phyloP scores from a whole-genome alignment of 2,329 filamentous ascomycete species.

The Ilyonectria robusta region DNA sequence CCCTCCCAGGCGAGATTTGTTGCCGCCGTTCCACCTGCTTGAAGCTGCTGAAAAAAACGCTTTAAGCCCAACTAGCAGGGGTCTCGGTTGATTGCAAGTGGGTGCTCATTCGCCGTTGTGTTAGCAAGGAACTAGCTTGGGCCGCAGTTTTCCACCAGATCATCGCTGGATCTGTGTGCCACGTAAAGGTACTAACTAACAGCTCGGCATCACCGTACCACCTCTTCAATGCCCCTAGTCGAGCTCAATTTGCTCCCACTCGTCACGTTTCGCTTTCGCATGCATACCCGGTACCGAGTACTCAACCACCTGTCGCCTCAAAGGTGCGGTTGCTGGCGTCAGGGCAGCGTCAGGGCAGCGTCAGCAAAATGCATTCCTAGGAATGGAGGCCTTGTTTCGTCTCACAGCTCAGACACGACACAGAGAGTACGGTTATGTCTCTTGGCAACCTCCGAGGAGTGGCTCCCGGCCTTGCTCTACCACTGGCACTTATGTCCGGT shows the following conservation, averaged over 20 bases:
- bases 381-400: constrained; percentile 21
- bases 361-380: constrained; percentile 9
- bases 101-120: constrained; percentile 25
- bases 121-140: constrained; percentile 28
- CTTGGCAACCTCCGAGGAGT: constrained; percentile 11
- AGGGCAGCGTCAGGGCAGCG: constrained; percentile 16
- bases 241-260: constrained; percentile 41
- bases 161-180: neutral
- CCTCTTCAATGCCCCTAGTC: constrained; percentile 35
- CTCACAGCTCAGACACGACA: constrained; percentile 4
- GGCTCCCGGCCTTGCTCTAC: constrained; percentile 1
- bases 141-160: neutral
- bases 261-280: constrained; percentile 38
- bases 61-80: constrained; percentile 42
- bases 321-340: constrained; percentile 15
- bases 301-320: constrained; percentile 16
- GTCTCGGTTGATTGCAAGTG: constrained; percentile 25
- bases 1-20: constrained; percentile 45
- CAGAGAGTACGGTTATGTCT: constrained; percentile 8
- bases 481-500: constrained; percentile 19
- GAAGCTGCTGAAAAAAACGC: constrained; percentile 39
- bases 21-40: constrained; percentile 38
- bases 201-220: constrained; percentile 31
- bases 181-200: constrained; percentile 37
- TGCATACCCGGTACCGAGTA: constrained; percentile 2